Evolutionary conservation across 805 yeast genomes (phyloP).

Genomic region (Candida takata): DNA sequence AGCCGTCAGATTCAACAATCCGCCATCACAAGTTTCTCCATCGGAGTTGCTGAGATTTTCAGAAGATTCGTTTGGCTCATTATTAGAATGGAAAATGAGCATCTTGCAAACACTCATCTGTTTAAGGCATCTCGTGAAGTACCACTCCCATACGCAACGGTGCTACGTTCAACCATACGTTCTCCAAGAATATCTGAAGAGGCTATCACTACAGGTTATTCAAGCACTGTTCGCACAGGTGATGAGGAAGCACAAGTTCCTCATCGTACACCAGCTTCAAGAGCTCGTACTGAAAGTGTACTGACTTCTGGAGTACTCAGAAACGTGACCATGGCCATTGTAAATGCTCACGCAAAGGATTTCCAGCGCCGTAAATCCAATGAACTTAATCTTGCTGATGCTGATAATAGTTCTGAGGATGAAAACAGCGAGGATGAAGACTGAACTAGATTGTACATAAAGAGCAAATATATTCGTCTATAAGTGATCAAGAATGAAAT

Average conservation of each 20-base stretch:
- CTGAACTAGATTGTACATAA: too few relatives aligned
- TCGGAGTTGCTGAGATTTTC: conserved; percentile 75
- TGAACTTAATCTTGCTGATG: conserved; percentile 14
- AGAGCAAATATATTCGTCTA: too few relatives aligned
- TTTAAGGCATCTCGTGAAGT: conserved; percentile 85
- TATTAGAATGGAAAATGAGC: conserved; percentile 95
- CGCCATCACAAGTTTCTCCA: conserved; percentile 75
- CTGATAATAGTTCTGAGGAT: conserved; percentile 21
- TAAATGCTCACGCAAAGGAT: conserved; percentile 77
- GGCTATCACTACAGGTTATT: background rate
- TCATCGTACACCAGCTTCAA: background rate
- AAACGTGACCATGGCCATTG: conserved; percentile 47
- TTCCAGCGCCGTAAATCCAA: conserved; percentile 43
- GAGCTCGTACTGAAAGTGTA: conserved; percentile 12
- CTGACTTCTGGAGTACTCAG: conserved; percentile 28
- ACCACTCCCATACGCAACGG: conserved; percentile 69
- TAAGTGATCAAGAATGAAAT: conserved; percentile 1
- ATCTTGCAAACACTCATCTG: conserved; percentile 78
- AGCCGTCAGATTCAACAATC: conserved; percentile 76
- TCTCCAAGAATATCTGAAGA: background rate
- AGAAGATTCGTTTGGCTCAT: conserved; percentile 87
- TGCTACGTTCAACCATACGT: conserved; percentile 26
- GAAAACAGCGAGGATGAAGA: conserved; percentile 29
- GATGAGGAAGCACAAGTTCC: conserved; percentile 1
- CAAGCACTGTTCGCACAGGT: background rate